These are phyloP conservation scores for Neofusicoccum umdonicola DNA, from an alignment of 2,329 filamentous ascomycete species.

Conservation along the genomic window DNA sequence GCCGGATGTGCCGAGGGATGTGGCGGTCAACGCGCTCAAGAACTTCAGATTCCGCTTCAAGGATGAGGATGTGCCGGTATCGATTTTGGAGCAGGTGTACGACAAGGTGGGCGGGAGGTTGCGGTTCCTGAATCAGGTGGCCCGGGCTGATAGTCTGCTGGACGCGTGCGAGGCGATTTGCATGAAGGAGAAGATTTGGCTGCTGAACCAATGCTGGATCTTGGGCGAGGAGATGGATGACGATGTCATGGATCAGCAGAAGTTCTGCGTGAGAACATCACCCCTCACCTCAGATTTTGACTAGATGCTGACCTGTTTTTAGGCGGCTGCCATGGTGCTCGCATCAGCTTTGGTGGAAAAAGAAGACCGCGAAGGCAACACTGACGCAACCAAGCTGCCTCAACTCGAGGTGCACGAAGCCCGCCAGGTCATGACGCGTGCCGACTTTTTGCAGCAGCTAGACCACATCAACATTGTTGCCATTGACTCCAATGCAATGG, in stretches of 20 bases:
- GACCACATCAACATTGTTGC: constrained; percentile 89
- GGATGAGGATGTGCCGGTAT: constrained; percentile 51
- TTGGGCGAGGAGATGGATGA: constrained; percentile 73
- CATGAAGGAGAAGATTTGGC: constrained; percentile 66
- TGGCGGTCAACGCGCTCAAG: constrained; percentile 69
- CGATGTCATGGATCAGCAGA: constrained; percentile 91
- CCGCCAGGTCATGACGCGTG: constrained; percentile 80
- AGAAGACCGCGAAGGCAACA: constrained; percentile 57
- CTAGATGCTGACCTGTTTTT: neutral
- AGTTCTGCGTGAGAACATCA: constrained; percentile 64
- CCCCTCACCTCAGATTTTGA: neutral
- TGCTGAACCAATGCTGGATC: constrained; percentile 68
- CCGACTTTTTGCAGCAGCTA: constrained; percentile 82
- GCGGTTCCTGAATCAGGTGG: constrained; percentile 77
- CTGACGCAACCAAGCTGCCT: constrained; percentile 61
- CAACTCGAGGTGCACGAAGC: constrained; percentile 77
- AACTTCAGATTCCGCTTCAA: constrained; percentile 73
- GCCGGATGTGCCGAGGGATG: constrained; percentile 69
- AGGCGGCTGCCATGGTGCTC: constrained; percentile 82
- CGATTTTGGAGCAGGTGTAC: constrained; percentile 70
- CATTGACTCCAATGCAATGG: constrained; percentile 76
- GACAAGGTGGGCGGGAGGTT: constrained; percentile 78
- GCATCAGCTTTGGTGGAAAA: constrained; percentile 78
- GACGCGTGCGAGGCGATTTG: constrained; percentile 67
- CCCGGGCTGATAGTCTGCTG: constrained; percentile 73